Percentiles rank a stretch among this genome's conserved stretches.
phyloP scores from a whole-genome alignment of 208 protist genomes.

The Trypanosoma vivax region DNA sequence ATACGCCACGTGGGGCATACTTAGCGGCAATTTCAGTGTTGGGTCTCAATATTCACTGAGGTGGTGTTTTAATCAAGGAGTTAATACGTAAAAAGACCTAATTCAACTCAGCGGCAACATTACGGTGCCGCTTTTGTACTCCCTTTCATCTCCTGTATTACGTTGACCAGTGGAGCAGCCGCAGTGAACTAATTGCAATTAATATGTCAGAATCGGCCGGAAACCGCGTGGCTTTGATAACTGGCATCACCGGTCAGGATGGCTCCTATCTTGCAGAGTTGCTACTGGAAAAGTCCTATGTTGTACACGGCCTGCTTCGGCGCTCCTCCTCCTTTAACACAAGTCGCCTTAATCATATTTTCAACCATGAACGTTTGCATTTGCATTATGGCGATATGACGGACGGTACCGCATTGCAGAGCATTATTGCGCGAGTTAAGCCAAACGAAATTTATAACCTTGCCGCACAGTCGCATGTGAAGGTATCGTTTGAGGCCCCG shows the following conservation, averaged over 20 bases:
- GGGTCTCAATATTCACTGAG: too few relatives aligned
- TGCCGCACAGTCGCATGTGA: slow-evolving; percentile 91
- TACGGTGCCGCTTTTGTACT: too few relatives aligned
- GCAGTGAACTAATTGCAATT: too few relatives aligned
- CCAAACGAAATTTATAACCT: slow-evolving; percentile 92
- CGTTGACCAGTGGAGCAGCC: too few relatives aligned
- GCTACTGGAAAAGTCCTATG: slow-evolving; percentile 72
- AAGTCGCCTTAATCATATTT: slow-evolving; percentile 85
- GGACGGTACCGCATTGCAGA: slow-evolving; percentile 71
- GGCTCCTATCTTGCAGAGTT: slow-evolving; percentile 67
- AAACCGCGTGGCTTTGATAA: slow-evolving; percentile 77
- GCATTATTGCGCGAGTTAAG: slow-evolving; percentile 60
- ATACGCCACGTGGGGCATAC: too few relatives aligned
- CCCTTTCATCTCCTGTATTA: too few relatives aligned
- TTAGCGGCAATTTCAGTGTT: too few relatives aligned
- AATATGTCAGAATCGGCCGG: background rate
- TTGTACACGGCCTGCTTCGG: slow-evolving; percentile 92
- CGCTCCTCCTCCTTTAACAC: slow-evolving; percentile 91
- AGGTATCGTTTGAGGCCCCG: slow-evolving; percentile 94
- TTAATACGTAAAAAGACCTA: too few relatives aligned
- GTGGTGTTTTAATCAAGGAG: too few relatives aligned
- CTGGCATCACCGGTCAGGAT: slow-evolving; percentile 90
- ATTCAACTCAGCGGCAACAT: too few relatives aligned
- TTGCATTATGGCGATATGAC: slow-evolving; percentile 94
- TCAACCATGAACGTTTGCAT: slow-evolving; percentile 40